Evolutionary conservation across 176 grass and related monocot species (phyloP), one percentile per base, ranked within the genome.

Genomic region (Carex parvula): DNA sequence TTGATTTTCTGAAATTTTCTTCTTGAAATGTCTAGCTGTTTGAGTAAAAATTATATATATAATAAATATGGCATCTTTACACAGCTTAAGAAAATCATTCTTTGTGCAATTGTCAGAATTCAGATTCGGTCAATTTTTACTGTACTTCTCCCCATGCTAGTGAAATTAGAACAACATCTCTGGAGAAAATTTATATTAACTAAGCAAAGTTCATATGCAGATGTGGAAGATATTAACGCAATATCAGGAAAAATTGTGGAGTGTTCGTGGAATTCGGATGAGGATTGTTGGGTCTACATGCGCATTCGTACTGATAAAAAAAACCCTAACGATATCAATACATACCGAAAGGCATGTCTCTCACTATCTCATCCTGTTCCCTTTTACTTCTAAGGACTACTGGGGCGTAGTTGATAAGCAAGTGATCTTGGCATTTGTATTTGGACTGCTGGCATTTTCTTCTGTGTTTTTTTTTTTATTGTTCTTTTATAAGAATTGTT

Each of bases 251-350:
- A 94, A 85, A 91, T 94, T 22, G 52, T 94, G 22, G 92, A 94
- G 69, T 94, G 92, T 62, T 85, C 85, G 10, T 89, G 87, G 92
- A 86, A 91, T 69, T 61, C 84, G 46, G 59, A 91, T 22, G 89
- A 86, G 65, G 85, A 87, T 37, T 88, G 73, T 81, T 94, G 92
- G 92, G 65, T 81, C 57, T 94, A 87, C 83, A 94, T 94, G 92
- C 87, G 92, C 10, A 70, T 94, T 61, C 83, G 92, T 82, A 33
- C 83, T 22, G 92, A 94, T 91, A 94, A 94, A 86, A 11, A 87
- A 37, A 86, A 85, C 81, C 89, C 92, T 84, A 94, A 94, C 62
- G 92, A 94, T 82, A 94, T 94, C 56, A 94, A 86, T 67, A 94
- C 92, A 48, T 94, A 89, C 79, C 88, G 89, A 84, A 94, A 94